A percentile compares a stretch with the other conserved stretches of the same genome.
These are phyloP conservation scores for Annulohypoxylon maeteangense DNA, from an alignment of 495 filamentous ascomycete species.

Conservation along the genomic window DNA sequence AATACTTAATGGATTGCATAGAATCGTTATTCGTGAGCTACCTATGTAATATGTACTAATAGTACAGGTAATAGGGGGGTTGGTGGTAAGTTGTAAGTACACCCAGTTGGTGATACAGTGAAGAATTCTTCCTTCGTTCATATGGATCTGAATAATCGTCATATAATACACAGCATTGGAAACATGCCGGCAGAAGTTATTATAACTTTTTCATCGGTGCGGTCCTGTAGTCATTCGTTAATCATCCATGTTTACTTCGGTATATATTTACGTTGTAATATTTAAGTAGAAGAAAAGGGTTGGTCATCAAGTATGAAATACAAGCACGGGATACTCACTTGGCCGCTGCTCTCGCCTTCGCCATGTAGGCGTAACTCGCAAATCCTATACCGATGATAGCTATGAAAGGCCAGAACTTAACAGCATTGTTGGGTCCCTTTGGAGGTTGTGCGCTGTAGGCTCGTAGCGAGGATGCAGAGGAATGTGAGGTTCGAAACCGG, in stretches of 20 bases:
- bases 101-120: conserved; percentile 6
- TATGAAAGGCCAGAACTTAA: conserved; percentile 64
- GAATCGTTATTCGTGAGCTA: background rate
- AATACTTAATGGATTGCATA: background rate
- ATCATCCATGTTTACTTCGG: background rate
- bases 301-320: background rate
- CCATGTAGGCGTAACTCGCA: conserved; percentile 58
- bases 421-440: conserved; percentile 42
- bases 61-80: background rate
- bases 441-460: conserved; percentile 50
- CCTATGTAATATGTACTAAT: background rate
- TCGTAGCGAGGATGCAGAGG: background rate
- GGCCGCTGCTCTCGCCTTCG: conserved; percentile 48
- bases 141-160: conserved; percentile 13
- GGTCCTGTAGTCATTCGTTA: conserved; percentile 25
- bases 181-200: conserved; percentile 6
- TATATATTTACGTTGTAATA: background rate
- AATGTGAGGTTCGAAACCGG: conserved; percentile 29
- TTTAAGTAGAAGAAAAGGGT: background rate
- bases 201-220: conserved; percentile 16
- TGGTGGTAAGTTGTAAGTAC: background rate
- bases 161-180: conserved; percentile 5
- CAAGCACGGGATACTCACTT: conserved; percentile 39
- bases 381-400: conserved; percentile 58
- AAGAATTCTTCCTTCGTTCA: conserved; percentile 7